These are phyloP conservation scores for Chaetomiaceae sp. DNA, from an alignment of 2,329 filamentous ascomycete species.

Conservation along the genomic window DNA sequence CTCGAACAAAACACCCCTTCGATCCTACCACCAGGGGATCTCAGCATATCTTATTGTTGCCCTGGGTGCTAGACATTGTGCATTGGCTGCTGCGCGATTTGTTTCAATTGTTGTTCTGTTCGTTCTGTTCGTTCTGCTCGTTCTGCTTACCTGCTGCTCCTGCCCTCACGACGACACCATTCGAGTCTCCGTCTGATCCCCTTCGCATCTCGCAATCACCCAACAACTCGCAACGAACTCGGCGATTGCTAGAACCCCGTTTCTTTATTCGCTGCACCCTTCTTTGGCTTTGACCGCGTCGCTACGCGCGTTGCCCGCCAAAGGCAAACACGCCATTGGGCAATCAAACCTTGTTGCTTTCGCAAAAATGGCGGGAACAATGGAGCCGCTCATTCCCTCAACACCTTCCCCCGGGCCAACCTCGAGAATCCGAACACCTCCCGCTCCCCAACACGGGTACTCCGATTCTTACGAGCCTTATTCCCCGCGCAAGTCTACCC, in stretches of 20 bases:
- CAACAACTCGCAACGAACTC: not conserved
- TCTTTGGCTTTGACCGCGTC: not conserved
- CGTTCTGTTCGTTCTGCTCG: not conserved
- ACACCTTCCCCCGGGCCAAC: slow-evolving; percentile 53
- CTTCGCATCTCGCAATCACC: not conserved
- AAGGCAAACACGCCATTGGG: slow-evolving; percentile 1
- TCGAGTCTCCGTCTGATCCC: not conserved
- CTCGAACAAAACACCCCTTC: not conserved
- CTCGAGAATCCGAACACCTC: slow-evolving; percentile 57
- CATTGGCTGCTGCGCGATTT: slow-evolving; percentile 18
- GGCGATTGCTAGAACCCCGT: not conserved
- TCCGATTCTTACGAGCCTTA: slow-evolving; percentile 69
- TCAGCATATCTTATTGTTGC: slow-evolving; percentile 17
- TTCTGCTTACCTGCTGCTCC: no score
- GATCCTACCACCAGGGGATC: slow-evolving; percentile 2
- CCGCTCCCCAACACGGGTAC: slow-evolving; percentile 63
- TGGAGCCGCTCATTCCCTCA: slow-evolving; percentile 38
- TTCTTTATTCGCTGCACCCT: not conserved
- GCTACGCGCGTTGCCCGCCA: not conserved
- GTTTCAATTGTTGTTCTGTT: slow-evolving; percentile 2
- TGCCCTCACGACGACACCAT: no score
- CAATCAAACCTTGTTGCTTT: not conserved
- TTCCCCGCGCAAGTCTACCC: slow-evolving; percentile 63
- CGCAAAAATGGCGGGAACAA: slow-evolving; percentile 25
- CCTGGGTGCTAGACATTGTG: slow-evolving; percentile 8